Conservation (phyloP, 179 eudicot genomes). For the Spinacia oleracea region DNA sequence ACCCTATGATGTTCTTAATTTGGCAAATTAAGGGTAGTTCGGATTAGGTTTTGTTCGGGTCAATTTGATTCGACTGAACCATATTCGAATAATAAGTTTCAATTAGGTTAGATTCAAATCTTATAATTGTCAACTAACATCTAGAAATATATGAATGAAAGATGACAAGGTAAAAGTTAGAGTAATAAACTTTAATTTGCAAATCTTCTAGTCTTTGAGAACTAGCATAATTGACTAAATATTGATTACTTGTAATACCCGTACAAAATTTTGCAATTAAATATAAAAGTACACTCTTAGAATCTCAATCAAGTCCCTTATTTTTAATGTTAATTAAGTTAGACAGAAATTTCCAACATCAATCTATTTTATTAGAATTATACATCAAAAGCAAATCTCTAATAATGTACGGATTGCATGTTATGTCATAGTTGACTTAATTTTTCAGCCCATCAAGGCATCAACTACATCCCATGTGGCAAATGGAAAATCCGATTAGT, state of each 20-base stretch:
- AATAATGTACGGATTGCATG: not conserved
- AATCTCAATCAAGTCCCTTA: not conserved
- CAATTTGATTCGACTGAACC: no score
- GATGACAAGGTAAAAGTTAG: not conserved
- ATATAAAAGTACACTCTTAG: not conserved
- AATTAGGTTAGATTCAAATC: no score
- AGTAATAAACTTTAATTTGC: not conserved
- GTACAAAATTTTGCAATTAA: not conserved
- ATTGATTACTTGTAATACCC: not conserved
- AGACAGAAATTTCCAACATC: not conserved
- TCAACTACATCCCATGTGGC: not conserved
- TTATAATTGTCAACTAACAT: no score
- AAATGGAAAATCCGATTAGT: not conserved
- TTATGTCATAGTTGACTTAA: not conserved
- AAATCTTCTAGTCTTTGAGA: not conserved
- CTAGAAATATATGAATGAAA: no score
- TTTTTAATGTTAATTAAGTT: not conserved
- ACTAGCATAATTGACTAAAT: slow-evolving; percentile 4
- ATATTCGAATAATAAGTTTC: no score
- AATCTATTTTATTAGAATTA: not conserved
- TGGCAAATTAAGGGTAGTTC: no score
- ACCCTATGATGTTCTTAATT: no score
- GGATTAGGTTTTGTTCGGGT: no score
- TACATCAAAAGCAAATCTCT: not conserved
- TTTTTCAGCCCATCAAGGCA: not conserved